Base-by-base conservation (phyloP, 805 yeast genomes). In the Helenozyma baotianmanensis region DNA sequence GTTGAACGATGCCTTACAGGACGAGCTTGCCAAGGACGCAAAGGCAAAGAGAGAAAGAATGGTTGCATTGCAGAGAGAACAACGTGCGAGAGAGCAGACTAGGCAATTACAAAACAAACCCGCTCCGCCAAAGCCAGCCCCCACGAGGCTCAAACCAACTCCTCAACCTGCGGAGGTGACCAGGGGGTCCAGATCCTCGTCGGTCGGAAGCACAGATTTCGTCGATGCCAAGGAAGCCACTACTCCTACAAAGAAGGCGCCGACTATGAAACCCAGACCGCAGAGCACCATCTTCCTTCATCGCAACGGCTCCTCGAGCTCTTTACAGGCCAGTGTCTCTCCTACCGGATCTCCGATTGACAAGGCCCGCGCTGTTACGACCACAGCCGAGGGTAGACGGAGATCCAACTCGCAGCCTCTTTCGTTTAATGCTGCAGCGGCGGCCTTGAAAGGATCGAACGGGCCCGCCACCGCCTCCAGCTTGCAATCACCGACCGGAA, bases 371-470 rank as follows among this genome's bases (percentile, higher is more conserved):
- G 34, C 32, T 4, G 34, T 27, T n/a, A 30, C 41, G 11, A 36
- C 33, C 9, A 27, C 40, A 2, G 34, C 42, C 1, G 47, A 30
- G 7, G 54, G 54, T 9, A 54, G 70, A 10, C 51, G 56, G 10
- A 50, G 70, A 29, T 55, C 70, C 4, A 60, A 54, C 36, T 62
- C 70, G 6, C 68, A 62, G 33, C 68, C 68, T 1, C 25, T 42
- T 6, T 42, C 46, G 8, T 40, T 23, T 12, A 40, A 33, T 24
- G 46, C 46, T 1, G 68, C 68, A 2, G 64, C 64, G 9, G 51
- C 60, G 10, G 66, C 66, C 2, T 45, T 54, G 32, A 47, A 36
- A 13, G 24, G 21, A 4, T 30, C 28, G 25, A 10, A n/a, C 12
- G 6, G 23, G 9, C 9, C 18, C 32, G 9, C 26, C 35, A 14